Base-by-base conservation (phyloP, 768 basidiomycete species). In the Lenzites betulinus region DNA sequence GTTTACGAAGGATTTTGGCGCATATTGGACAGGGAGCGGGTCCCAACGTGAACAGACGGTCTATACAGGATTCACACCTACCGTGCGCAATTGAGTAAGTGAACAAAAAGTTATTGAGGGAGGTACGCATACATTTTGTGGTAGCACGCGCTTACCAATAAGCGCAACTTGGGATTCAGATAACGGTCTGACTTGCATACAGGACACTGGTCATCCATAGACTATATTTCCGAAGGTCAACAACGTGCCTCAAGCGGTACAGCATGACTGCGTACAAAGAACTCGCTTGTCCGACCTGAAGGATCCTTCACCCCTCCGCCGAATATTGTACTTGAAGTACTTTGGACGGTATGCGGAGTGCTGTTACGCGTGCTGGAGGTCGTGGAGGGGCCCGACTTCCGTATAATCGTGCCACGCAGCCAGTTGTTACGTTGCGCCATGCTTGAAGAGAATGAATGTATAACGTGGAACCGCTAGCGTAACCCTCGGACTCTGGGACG, bases 41-140 rank as follows among this genome's bases (percentile, higher is more conserved):
- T 2, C 96, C 95, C 4, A 98, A 83, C 1, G 95, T 96, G 75
- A 96, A 99, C 41, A 98, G 74, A 8, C 95, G 86, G 74, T 98
- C 97, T 68, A 99, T 97, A 73, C 97, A 99, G 1, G 93, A 93
- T 78, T 98, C 96, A 77, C 97, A 98, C 93, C 95, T 96, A 46
- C 6, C n/a, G 20, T 13, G 15, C 20, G 22, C 20, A 18, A 16
- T 1, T 22, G 4, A 33, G 23, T 51, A n/a, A 39, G 35, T 7
- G 6, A 1, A 23, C 9, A 23, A 4, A 6, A 30, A 11, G 4
- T 0, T 4, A 33, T 25, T 43, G 16, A 23, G 8, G 47, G 33
- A 5, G 18, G 9, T 9, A 1, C 5, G 64, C 79, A 62, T 65
- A 95, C 97, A 98, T 96, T 82, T 97, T 97, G 76, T 99, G 97